Evolutionary conservation across 768 basidiomycete genomes (phyloP).

Genomic region (Lentinula edodes): DNA sequence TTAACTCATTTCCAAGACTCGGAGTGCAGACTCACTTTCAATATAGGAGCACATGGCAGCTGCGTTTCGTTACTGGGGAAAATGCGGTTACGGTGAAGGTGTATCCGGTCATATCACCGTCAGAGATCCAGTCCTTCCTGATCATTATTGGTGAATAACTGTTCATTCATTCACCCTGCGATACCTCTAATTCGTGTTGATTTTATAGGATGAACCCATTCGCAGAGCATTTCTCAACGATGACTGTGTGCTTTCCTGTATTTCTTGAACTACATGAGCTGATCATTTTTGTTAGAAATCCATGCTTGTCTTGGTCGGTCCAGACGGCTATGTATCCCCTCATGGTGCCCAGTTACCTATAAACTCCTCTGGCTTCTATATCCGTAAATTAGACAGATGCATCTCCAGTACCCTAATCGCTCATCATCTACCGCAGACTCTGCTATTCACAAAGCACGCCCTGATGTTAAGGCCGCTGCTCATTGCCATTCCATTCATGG

Average conservation of each 20-base stretch:
- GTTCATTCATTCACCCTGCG: background rate
- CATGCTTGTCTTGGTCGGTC: slow-evolving; percentile 22
- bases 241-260: slow-evolving; percentile 12
- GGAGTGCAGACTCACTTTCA: too few relatives aligned
- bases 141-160: slow-evolving; percentile 18
- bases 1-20: background rate
- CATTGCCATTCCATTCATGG: slow-evolving; percentile 45
- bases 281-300: slow-evolving; percentile 14
- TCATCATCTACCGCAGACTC: slow-evolving; percentile 23
- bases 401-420: slow-evolving; percentile 7
- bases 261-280: background rate
- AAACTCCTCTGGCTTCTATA: slow-evolving; percentile 21
- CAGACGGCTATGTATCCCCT: slow-evolving; percentile 18
- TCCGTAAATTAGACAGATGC: slow-evolving; percentile 11
- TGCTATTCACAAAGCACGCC: slow-evolving; percentile 38
- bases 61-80: slow-evolving; percentile 19
- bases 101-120: slow-evolving; percentile 21
- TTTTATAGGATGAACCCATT: slow-evolving; percentile 21
- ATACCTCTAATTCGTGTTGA: background rate
- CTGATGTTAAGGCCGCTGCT: slow-evolving; percentile 41
- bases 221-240: slow-evolving; percentile 21
- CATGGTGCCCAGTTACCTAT: slow-evolving; percentile 23
- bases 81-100: slow-evolving; percentile 18
- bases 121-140: slow-evolving; percentile 17
- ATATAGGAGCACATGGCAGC: slow-evolving; percentile 20